A percentile compares a stretch with the other conserved stretches of the same genome.
Conservation (phyloP, 805 yeast species). For the Lipomyces yamanashiensis region DNA sequence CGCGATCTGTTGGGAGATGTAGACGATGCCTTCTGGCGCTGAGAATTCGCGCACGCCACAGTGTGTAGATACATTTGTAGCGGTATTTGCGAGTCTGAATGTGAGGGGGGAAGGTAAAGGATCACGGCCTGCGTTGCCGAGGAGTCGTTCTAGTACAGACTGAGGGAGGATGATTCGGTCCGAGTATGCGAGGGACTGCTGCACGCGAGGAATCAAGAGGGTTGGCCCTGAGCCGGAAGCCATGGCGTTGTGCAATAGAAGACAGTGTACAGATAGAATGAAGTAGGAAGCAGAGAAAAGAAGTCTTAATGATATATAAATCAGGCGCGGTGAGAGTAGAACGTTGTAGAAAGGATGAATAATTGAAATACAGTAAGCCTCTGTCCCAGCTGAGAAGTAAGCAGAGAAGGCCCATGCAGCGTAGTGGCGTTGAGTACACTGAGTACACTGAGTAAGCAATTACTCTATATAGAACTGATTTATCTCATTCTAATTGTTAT, state of each 20-base stretch:
- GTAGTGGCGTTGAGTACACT: no score
- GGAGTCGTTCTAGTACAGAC: slow-evolving; percentile 32
- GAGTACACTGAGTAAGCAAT: neutral
- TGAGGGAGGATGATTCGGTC: slow-evolving; percentile 39
- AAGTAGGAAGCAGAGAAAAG: neutral
- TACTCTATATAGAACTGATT: neutral
- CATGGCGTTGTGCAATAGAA: neutral
- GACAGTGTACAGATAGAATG: no score
- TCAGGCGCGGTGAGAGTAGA: neutral
- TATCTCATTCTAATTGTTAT: no score
- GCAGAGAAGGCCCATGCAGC: no score
- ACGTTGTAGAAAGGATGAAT: neutral
- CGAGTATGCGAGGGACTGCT: slow-evolving; percentile 22
- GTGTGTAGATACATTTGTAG: slow-evolving; percentile 40
- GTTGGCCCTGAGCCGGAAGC: slow-evolving; percentile 9
- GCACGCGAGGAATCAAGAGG: slow-evolving; percentile 14
- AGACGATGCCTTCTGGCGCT: slow-evolving; percentile 47
- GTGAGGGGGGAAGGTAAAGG: slow-evolving; percentile 50
- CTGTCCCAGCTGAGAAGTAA: no score
- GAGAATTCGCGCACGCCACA: slow-evolving; percentile 58
- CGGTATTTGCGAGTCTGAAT: slow-evolving; percentile 42
- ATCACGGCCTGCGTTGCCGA: slow-evolving; percentile 21
- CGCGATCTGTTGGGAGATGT: slow-evolving; percentile 48
- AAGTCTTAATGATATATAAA: neutral
- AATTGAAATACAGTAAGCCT: neutral